A percentile compares a stretch with the other conserved stretches of the same genome.
phyloP scores from a whole-genome alignment of 768 basidiomycete species.

The Ephemerocybe angulata region DNA sequence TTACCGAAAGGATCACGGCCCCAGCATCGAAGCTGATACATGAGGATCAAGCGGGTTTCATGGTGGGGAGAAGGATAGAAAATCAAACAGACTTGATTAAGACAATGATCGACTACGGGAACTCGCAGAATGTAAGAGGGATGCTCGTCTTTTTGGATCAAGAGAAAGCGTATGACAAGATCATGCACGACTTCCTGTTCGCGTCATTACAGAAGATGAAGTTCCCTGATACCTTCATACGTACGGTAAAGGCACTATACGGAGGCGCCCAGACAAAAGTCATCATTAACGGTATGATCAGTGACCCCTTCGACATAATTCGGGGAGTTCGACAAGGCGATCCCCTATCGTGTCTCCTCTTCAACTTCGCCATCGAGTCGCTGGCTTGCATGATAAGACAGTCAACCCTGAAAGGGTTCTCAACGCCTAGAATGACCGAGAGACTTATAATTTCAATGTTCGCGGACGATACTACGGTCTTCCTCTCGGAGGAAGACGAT shows the following conservation, averaged over 20 bases:
- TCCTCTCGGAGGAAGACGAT: neutral
- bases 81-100: conserved; percentile 1
- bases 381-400: neutral
- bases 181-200: neutral
- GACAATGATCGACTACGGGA: neutral
- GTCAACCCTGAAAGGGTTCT: neutral
- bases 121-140: neutral
- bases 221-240: neutral
- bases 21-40: conserved; percentile 19
- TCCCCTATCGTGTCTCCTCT: neutral
- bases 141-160: neutral
- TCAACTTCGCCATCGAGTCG: neutral
- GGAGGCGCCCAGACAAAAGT: neutral
- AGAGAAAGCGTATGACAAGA: conserved; percentile 1
- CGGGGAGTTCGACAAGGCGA: neutral
- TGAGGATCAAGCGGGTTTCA: conserved; percentile 2
- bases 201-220: neutral
- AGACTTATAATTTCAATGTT: neutral
- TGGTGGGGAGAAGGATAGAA: neutral
- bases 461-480: neutral
- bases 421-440: neutral
- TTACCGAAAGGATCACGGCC: conserved; percentile 15
- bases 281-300: conserved; percentile 11
- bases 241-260: neutral
- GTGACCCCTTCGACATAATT: neutral